Evolutionary conservation across 371 early-diverging fungal genomes (phyloP), one percentile per base, ranked within the genome.

Genomic region (Modicella reniformis): DNA sequence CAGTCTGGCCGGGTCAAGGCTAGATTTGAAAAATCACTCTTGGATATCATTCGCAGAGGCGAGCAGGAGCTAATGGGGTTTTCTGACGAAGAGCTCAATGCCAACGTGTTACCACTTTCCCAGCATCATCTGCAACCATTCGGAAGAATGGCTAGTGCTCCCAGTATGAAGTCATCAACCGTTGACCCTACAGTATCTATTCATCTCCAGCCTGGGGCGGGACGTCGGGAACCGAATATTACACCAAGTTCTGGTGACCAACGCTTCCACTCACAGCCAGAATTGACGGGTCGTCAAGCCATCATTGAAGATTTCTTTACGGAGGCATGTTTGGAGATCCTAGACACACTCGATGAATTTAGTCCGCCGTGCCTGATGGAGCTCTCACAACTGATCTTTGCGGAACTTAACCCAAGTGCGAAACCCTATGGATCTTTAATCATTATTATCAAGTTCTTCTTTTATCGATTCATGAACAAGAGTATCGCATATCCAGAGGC

Each of bases 401-500:
- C 50, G 0, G 70, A 73, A 10, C 30, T 83, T 19, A 71, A 82
- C 28, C 63, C 56, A n/a, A 40, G 65, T 25, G 56, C 72, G 21
- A 82, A 62, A 30, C 54, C 80, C 19, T 80, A 83, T 56, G 84
- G 82, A 2, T 77, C 74, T 5, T 40, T 81, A 41, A 66, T 81
- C 41, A 72, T 83, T 32, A 66, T 81, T 50, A 67, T 83, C 52
- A 81, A 83, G 50, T 83, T 81, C 55, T 81, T 83, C 67, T 83
- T 82, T 60, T 81, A 76, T 47, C 75, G 80, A 12, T 83, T 83
- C 63, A 72, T 83, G 67, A 82, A 80, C 66, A 74, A 79, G 65
- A 76, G 75, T n/a, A 80, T 83, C 12, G 75, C 80, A 26, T 81
- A 81, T 37, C 84, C 84, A 10, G 84, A 83, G 77, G 83, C 74